phyloP scores from a whole-genome alignment of 2,329 filamentous ascomycete species.

The Myriangium duriaei region DNA sequence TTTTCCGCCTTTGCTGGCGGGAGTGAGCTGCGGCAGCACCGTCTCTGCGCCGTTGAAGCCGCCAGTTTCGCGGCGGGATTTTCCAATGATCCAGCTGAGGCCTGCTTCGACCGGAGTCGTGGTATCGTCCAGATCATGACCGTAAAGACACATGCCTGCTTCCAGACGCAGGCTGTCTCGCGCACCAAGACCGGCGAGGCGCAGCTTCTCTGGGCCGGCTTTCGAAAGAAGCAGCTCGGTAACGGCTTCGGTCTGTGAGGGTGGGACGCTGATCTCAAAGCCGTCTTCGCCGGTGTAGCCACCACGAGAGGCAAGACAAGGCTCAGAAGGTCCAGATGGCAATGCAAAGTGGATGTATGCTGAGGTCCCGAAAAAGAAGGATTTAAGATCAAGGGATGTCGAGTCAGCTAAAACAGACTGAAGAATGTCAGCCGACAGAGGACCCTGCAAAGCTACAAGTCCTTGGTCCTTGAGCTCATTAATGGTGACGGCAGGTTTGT shows the following conservation, averaged over 20 bases:
- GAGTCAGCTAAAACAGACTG: conserved; percentile 46
- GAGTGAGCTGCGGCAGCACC: conserved; percentile 65
- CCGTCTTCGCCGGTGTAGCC: conserved; percentile 98
- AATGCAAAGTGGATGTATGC: conserved; percentile 54
- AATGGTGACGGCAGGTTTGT: conserved; percentile 20
- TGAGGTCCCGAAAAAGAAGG: conserved; percentile 72
- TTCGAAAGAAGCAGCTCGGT: conserved; percentile 57
- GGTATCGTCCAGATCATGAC: conserved; percentile 82
- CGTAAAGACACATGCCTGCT: conserved; percentile 98
- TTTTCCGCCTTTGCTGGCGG: conserved; percentile 56
- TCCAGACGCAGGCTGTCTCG: conserved; percentile 87
- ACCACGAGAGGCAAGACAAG: conserved; percentile 67
- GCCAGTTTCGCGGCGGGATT: conserved; percentile 51
- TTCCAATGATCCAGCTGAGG: conserved; percentile 72
- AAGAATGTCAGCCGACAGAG: conserved; percentile 59
- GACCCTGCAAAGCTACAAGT: conserved; percentile 82
- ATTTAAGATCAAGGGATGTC: conserved; percentile 39
- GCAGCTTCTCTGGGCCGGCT: conserved; percentile 48
- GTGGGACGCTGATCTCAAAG: conserved; percentile 84
- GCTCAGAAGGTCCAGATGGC: conserved; percentile 38
- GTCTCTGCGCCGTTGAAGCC: conserved; percentile 77
- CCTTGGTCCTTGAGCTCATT: conserved; percentile 50
- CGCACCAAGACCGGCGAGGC: conserved; percentile 77
- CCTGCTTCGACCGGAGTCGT: conserved; percentile 56
- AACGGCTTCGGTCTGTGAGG: conserved; percentile 50